phyloP scores from a whole-genome alignment of 345 rosid species.

The Lumnitzera littorea region DNA sequence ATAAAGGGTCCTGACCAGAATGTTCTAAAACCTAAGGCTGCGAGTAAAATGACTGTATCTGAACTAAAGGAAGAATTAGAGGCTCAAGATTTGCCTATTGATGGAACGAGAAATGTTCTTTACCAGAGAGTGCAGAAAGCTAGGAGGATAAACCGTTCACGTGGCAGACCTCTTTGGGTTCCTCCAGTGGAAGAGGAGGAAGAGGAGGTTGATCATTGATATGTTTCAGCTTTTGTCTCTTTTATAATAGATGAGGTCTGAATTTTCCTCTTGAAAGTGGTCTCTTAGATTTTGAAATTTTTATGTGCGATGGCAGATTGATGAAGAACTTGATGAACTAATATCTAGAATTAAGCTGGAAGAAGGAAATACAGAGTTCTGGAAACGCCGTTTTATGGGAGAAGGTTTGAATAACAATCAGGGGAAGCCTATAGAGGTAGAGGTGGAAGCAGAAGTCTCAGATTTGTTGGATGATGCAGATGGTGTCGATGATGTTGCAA shows the following conservation, averaged over 20 bases:
- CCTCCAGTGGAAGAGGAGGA: slow-evolving; percentile 94
- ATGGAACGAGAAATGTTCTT: slow-evolving; percentile 96
- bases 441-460: slow-evolving; percentile 27
- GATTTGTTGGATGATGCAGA: slow-evolving; percentile 51
- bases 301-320: slow-evolving; percentile 43
- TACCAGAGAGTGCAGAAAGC: slow-evolving; percentile 99
- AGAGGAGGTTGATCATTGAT: slow-evolving; percentile 60
- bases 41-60: slow-evolving; percentile 91
- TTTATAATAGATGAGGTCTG: not conserved
- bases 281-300: not conserved
- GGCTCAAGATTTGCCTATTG: slow-evolving; percentile 90
- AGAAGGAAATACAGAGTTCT: slow-evolving; percentile 95
- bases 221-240: not conserved
- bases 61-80: slow-evolving; percentile 94
- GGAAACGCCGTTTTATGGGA: slow-evolving; percentile 91
- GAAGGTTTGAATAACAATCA: slow-evolving; percentile 53
- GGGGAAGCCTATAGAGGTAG: slow-evolving; percentile 40
- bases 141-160: slow-evolving; percentile 94
- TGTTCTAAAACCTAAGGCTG: slow-evolving; percentile 91
- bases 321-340: slow-evolving; percentile 78
- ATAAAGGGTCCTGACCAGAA: slow-evolving; percentile 76
- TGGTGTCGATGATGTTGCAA: slow-evolving; percentile 39
- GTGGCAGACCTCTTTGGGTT: slow-evolving; percentile 97
- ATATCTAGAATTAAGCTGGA: slow-evolving; percentile 78
- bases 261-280: not conserved